Conservation (phyloP, 176 grass and related monocot genomes). For the Carex parvula region DNA sequence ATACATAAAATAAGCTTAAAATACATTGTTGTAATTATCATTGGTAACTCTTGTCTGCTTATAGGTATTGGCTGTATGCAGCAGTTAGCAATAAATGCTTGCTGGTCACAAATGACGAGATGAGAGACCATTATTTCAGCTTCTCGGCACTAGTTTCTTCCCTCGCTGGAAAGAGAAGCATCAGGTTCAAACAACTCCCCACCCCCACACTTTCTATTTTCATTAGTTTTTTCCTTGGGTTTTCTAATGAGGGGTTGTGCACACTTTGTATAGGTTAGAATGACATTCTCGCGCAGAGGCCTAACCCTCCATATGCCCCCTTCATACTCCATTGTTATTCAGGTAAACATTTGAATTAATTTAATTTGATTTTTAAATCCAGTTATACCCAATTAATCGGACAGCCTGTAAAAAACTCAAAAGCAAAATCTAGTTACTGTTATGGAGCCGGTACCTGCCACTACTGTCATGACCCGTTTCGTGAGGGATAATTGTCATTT, state of each 20-base stretch:
- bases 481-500: not conserved
- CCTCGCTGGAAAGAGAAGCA: conserved; percentile 99
- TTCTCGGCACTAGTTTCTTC: conserved; percentile 84
- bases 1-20: not conserved
- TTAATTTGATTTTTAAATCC: not conserved
- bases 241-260: conserved; percentile 12
- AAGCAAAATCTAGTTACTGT: not conserved
- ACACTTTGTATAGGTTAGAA: conserved; percentile 48
- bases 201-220: not conserved
- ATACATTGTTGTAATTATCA: not conserved
- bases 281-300: conserved; percentile 45
- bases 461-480: not conserved
- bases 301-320: conserved; percentile 69
- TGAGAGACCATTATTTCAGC: conserved; percentile 96
- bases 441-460: not conserved
- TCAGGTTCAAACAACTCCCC: conserved; percentile 42
- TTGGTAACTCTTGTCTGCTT: conserved; percentile 1
- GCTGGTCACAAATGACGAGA: conserved; percentile 95
- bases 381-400: not conserved
- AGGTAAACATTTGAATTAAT: conserved; percentile 58
- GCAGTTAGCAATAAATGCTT: conserved; percentile 68
- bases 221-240: not conserved
- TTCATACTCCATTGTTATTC: conserved; percentile 88
- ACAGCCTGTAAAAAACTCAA: not conserved
- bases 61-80: conserved; percentile 92